Conservation (phyloP, 164 flowering plant species). For the Chimonanthus salicifolius region DNA sequence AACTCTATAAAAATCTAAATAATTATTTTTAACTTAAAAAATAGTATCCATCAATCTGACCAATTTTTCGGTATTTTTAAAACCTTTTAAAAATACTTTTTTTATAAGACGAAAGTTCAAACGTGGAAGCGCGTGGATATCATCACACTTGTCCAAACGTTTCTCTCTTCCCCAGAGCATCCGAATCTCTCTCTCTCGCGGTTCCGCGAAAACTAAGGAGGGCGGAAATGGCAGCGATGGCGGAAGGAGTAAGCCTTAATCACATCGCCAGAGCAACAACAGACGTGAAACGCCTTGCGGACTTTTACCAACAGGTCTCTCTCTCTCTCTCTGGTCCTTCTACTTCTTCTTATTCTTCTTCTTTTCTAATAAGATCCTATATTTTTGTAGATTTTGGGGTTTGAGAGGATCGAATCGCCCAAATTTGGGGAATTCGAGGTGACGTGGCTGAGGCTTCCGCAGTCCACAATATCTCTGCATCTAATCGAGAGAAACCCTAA, state of each 20-base stretch:
- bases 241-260: conserved; percentile 45
- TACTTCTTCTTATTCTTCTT: neutral
- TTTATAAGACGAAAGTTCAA: too few relatives aligned
- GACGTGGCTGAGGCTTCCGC: conserved; percentile 60
- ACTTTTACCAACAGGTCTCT: conserved; percentile 75
- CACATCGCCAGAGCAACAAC: conserved; percentile 78
- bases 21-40: too few relatives aligned
- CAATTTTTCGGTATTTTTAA: too few relatives aligned
- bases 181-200: neutral
- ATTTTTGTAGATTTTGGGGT: conserved; percentile 58
- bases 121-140: too few relatives aligned
- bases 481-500: conserved; percentile 59
- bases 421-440: conserved; percentile 56
- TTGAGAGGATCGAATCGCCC: conserved; percentile 71
- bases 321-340: neutral
- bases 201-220: neutral
- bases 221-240: conserved; percentile 40
- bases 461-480: conserved; percentile 42
- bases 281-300: conserved; percentile 70
- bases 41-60: too few relatives aligned
- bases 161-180: too few relatives aligned
- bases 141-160: too few relatives aligned
- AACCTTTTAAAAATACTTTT: too few relatives aligned
- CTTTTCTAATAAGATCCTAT: neutral
- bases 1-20: too few relatives aligned